Conservation (phyloP, 2,329 filamentous ascomycete genomes). For the Colletotrichum echinochloae region DNA sequence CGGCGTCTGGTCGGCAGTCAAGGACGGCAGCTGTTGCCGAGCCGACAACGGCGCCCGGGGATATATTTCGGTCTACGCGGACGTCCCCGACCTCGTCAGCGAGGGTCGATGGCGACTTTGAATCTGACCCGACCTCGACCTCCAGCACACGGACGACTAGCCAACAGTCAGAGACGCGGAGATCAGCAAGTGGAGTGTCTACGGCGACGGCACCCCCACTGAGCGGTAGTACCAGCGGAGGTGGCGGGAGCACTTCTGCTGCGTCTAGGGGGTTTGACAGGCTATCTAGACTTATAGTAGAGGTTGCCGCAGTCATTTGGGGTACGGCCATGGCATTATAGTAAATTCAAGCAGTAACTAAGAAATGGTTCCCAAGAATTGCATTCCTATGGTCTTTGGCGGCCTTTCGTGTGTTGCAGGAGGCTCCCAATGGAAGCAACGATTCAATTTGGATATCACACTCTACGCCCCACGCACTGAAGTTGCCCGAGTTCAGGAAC, state of each 20-base stretch:
- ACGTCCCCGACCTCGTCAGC: neutral
- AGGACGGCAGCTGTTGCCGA: neutral
- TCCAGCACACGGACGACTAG: neutral
- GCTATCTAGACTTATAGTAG: neutral
- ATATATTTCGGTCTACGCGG: neutral
- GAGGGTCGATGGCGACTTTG: neutral
- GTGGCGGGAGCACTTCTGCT: neutral
- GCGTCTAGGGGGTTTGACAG: rapidly evolving
- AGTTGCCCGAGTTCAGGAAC: neutral
- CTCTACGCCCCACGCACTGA: neutral
- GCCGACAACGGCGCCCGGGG: neutral
- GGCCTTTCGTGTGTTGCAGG: neutral
- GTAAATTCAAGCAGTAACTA: neutral
- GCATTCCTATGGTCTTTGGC: neutral
- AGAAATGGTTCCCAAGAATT: neutral
- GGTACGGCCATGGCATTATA: neutral
- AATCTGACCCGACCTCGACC: neutral
- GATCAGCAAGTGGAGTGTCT: neutral
- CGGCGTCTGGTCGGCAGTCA: neutral
- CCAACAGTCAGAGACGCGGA: neutral
- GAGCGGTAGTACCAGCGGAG: too few relatives aligned
- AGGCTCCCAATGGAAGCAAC: too few relatives aligned
- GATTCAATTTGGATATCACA: too few relatives aligned
- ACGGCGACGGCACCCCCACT: too few relatives aligned
- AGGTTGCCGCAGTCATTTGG: neutral